Base-by-base conservation (phyloP, 2,329 filamentous ascomycete species). In the Sphaerulina musiva region DNA sequence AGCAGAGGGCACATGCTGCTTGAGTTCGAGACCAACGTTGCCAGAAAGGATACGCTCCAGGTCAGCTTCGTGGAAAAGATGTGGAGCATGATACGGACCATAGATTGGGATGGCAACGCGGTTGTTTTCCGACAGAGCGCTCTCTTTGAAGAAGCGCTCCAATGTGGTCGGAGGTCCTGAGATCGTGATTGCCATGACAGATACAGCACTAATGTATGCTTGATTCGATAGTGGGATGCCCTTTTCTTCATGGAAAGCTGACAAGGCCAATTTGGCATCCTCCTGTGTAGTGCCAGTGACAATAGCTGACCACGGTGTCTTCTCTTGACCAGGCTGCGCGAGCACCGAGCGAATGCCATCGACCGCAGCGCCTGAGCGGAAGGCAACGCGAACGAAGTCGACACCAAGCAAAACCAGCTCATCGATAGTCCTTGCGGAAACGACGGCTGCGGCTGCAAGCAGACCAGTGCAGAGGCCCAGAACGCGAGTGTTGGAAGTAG, bases 391-490 rank as follows among this genome's bases (percentile, higher is more conserved):
- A 23, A 85, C 81, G 26, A 80, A 76, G 66, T 86, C 80, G 12
- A 84, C 77, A 48, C 79, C 83, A 48, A 87, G 74, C 6, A 78
- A 78, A 20, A 86, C 74, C 36, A 88, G 72, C 45, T 81, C 76
- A 14, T 79, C 80, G 46, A 86, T 72, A 5, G 81, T 83, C 55
- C 78, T 79, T 32, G 84, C 78, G 20, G 80, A 82, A 10, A 83
- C 80, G 53, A 87, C 79, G 12, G 83, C 84, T 10, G 80, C 75
- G n/a, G 82, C 84, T n/a, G 84, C 83, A 62, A 87, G 80, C 20
- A 85, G 75, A 48, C 85, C 85, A 40, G 83, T 85, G 74, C 84
- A 87, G 42, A 87, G 77, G 54, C 83, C 84, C 29, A 86, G 76
- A 23, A 84, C 73, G 64, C 78, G 69, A 14, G 72, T 74, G 66